Base-by-base conservation (phyloP, 2,329 filamentous ascomycete genomes). In the Aspergillus sp. region DNA sequence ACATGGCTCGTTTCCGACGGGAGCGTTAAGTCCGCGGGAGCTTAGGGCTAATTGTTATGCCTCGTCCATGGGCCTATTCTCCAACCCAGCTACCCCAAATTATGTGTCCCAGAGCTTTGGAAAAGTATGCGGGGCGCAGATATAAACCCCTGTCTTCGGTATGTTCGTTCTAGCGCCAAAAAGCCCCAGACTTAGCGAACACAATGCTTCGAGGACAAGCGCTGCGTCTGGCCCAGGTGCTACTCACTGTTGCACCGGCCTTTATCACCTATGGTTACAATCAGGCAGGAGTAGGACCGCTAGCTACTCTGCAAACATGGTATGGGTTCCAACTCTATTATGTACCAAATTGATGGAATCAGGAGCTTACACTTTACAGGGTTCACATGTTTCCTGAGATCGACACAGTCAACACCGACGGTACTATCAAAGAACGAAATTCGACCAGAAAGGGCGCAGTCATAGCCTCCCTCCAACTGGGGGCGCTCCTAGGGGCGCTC, bases 191-290 rank as follows among this genome's bases (percentile, higher is more conserved):
- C 12, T 13, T 37, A 37, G 34, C 34, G 34, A 37, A 37, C 15
- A 37, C 34, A 37, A 37, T 37, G 34, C 15, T 46, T 15, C 19
- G 24, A 46, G 56, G 56, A 11, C 24, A 45, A n/a, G 13, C 60
- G 20, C 53, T 65, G n/a, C 61, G 48, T 33, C 20, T 61, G 50
- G 61, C 65, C 12, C 65, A 67, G 54, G 57, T 65, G 44, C 51
- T 55, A 15, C 61, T 68, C n/a, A 60, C 65, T 12, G 61, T 62
- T 7, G 64, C 61, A 11, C 64, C 64, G 8, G 62, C 66, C 12
- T 69, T 68, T 40, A 57, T 66, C 15, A 56, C 65, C 22, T 65
- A 64, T 48, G 67, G 65, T 11, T 68, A 69, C 54, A 68, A 68
- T 40, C 66, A 68, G 46, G 61, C 67, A 2, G 66, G 64, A 4